These are phyloP conservation scores for Monilinia aucupariae DNA, from an alignment of 2,329 filamentous ascomycete genomes.

Conservation along the genomic window DNA sequence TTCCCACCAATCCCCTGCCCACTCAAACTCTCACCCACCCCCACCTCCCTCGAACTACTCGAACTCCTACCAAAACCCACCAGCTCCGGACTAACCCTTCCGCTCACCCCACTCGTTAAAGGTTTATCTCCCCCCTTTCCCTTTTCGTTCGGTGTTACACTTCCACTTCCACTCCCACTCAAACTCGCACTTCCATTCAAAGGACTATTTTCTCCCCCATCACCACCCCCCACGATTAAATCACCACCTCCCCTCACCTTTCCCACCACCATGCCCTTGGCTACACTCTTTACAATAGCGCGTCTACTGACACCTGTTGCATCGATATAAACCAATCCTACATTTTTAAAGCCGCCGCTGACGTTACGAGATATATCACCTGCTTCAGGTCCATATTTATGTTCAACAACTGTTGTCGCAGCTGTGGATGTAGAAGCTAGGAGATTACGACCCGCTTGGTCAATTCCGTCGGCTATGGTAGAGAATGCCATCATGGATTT, in stretches of 20 bases:
- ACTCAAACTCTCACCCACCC: slow-evolving; percentile 26
- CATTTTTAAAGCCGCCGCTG: slow-evolving; percentile 87
- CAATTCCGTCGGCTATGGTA: slow-evolving; percentile 88
- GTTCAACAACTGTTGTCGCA: slow-evolving; percentile 81
- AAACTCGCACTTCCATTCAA: slow-evolving; percentile 23
- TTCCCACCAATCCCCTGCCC: slow-evolving; percentile 22
- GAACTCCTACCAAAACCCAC: slow-evolving; percentile 27
- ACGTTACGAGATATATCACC: slow-evolving; percentile 69
- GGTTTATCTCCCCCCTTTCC: slow-evolving; percentile 25
- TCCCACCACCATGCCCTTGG: slow-evolving; percentile 91
- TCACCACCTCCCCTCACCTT: slow-evolving; percentile 69
- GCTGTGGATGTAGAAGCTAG: slow-evolving; percentile 69
- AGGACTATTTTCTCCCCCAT: slow-evolving; percentile 22
- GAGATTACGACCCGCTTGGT: slow-evolving; percentile 75
- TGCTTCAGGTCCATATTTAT: slow-evolving; percentile 82
- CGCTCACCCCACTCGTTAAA: slow-evolving; percentile 23
- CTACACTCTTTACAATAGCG: slow-evolving; percentile 89
- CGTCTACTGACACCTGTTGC: slow-evolving; percentile 85
- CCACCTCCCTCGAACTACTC: slow-evolving; percentile 23
- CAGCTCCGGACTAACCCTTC: slow-evolving; percentile 20
- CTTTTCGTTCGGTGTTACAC: slow-evolving; percentile 22
- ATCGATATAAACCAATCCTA: slow-evolving; percentile 95
- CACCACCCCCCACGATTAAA: slow-evolving; percentile 63
- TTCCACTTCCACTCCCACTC: slow-evolving; percentile 27
- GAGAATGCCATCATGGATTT: slow-evolving; percentile 96